These are phyloP conservation scores for Rubia tinctorum DNA, from an alignment of 305 asterid species.

Conservation along the genomic window DNA sequence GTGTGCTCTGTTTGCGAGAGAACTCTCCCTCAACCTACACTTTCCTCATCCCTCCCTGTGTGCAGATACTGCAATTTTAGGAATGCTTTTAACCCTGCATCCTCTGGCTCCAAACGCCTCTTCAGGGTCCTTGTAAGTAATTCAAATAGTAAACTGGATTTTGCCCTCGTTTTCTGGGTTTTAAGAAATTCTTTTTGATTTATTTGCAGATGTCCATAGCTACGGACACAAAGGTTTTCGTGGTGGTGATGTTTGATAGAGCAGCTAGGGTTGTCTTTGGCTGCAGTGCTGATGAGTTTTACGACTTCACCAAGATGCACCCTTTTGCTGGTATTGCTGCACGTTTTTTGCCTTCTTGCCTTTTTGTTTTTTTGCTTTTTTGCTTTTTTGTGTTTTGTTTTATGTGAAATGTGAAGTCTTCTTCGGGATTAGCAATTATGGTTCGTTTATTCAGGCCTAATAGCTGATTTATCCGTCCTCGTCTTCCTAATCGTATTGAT, in stretches of 20 bases:
- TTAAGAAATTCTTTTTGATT: not conserved
- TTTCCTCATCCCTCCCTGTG: constrained; percentile 14
- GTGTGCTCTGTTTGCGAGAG: constrained; percentile 72
- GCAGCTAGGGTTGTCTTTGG: constrained; percentile 85
- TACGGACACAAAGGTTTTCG: constrained; percentile 60
- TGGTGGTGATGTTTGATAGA: constrained; percentile 86
- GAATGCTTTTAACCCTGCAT: constrained; percentile 33
- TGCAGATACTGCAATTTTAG: constrained; percentile 50
- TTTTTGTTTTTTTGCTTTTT: not conserved
- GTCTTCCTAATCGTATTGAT: not conserved
- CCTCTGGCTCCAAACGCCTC: constrained; percentile 59
- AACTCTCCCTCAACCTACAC: constrained; percentile 42
- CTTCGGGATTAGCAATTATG: not conserved
- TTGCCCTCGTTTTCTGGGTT: not conserved
- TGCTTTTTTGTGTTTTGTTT: not conserved
- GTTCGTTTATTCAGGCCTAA: not conserved
- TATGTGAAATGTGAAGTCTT: not conserved
- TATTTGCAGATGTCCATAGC: constrained; percentile 73
- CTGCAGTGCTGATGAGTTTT: constrained; percentile 84
- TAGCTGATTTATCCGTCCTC: not conserved
- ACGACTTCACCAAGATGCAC: constrained; percentile 66
- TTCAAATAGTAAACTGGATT: not conserved
- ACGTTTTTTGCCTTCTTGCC: too few relatives aligned
- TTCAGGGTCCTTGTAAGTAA: constrained; percentile 71
- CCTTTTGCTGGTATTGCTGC: constrained; percentile 60